Conservation (phyloP, 23 red algal species). For the Rhodosorus marinus region DNA sequence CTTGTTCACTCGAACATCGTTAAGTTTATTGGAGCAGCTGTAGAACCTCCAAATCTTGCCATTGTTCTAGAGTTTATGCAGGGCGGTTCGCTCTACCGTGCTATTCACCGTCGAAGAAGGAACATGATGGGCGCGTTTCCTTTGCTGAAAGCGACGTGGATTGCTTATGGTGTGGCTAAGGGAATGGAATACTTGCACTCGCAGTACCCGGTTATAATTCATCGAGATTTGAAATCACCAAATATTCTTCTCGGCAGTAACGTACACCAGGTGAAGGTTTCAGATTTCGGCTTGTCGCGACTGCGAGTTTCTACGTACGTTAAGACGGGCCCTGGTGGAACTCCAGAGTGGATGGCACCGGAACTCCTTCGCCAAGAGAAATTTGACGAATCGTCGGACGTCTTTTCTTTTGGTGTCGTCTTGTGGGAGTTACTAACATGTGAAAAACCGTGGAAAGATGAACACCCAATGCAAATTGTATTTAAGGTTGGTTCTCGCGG, state of each 20-base stretch:
- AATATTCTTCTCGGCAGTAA: conserved; percentile 79
- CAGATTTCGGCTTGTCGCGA: conserved; percentile 88
- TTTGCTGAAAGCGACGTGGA: conserved; percentile 58
- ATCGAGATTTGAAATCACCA: conserved; percentile 88
- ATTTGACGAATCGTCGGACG: conserved; percentile 75
- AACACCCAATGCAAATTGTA: conserved; percentile 93
- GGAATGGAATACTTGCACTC: conserved; percentile 87
- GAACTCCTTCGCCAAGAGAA: conserved; percentile 81
- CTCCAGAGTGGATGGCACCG: conserved; percentile 99
- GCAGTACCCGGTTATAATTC: conserved; percentile 75
- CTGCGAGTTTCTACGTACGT: conserved; percentile 50
- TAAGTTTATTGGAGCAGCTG: conserved; percentile 73
- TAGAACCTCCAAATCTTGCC: conserved; percentile 61
- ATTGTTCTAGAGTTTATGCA: conserved; percentile 90
- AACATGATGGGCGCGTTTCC: conserved; percentile 56
- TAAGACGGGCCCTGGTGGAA: conserved; percentile 87
- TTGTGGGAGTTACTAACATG: conserved; percentile 96
- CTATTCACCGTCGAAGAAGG: conserved; percentile 47
- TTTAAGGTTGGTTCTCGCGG: conserved; percentile 70
- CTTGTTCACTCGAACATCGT: conserved; percentile 90
- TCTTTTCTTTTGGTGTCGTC: conserved; percentile 98
- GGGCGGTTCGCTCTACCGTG: conserved; percentile 86
- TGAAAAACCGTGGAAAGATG: conserved; percentile 88
- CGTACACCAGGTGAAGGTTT: conserved; percentile 71
- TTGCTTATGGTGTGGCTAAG: conserved; percentile 80